phyloP scores from a whole-genome alignment of 805 yeast genomes.

The Metschnikowia gruessii region DNA sequence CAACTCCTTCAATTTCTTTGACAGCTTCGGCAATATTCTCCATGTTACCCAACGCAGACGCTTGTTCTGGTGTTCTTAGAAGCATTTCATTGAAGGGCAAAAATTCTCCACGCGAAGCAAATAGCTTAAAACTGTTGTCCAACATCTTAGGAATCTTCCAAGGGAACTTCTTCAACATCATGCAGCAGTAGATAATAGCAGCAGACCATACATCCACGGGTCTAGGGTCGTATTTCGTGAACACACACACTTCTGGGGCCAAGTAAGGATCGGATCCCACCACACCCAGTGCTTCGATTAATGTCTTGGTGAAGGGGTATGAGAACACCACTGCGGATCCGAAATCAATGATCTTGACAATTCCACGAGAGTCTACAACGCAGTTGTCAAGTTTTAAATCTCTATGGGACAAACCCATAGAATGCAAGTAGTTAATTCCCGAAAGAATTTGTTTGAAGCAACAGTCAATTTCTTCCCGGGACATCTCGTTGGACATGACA shows the following conservation, averaged over 20 bases:
- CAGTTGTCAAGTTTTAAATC: constrained; percentile 92
- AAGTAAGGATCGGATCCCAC: constrained; percentile 88
- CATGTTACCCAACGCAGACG: constrained; percentile 19
- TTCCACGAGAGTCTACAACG: constrained; percentile 77
- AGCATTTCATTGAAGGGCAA: constrained; percentile 60
- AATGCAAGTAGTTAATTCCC: constrained; percentile 79
- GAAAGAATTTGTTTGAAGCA: constrained; percentile 83
- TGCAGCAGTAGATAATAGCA: constrained; percentile 88
- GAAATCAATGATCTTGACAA: constrained; percentile 87
- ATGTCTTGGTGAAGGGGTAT: constrained; percentile 73
- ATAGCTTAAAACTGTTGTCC: constrained; percentile 80
- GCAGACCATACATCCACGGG: constrained; percentile 95
- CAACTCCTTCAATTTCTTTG: constrained; percentile 16
- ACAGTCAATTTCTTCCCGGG: constrained; percentile 73
- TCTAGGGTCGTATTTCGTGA: constrained; percentile 80
- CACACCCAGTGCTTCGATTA: constrained; percentile 77
- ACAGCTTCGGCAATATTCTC: constrained; percentile 22
- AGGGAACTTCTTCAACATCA: constrained; percentile 88
- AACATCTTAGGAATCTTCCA: constrained; percentile 88
- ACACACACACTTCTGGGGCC: constrained; percentile 89
- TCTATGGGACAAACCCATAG: constrained; percentile 85
- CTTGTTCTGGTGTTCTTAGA: constrained; percentile 47
- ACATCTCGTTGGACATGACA: constrained; percentile 91
- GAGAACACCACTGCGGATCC: constrained; percentile 91
- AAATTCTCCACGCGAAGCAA: constrained; percentile 68